Evolutionary conservation across 169 alveolate species (phyloP).

Genomic region (Amoebophrya sp.): DNA sequence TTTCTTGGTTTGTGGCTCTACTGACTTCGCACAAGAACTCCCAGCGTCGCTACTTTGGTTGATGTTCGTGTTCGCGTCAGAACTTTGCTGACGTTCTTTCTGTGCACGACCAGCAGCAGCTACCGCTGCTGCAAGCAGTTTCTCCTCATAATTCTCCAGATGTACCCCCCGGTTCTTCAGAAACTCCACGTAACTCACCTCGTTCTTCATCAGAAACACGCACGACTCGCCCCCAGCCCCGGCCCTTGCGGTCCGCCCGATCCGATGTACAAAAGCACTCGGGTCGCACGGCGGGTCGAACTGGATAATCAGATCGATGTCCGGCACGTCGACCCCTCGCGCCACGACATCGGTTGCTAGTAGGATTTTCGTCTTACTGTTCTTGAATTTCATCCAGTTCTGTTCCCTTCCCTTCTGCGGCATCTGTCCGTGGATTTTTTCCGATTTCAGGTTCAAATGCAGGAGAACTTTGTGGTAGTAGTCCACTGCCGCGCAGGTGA

Average conservation of each 20-base stretch:
- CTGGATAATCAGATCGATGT: constrained; percentile 90
- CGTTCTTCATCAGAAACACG: constrained; percentile 51
- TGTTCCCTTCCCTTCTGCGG: constrained; percentile 37
- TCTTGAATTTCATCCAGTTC: constrained; percentile 30
- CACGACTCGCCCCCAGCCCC: constrained; percentile 95
- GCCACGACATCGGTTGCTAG: constrained; percentile 97
- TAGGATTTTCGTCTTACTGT: constrained; percentile 56
- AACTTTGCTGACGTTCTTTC: too few species aligned
- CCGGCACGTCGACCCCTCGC: constrained; percentile 96
- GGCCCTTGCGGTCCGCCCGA: constrained; percentile 99
- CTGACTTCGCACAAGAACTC: too few species aligned
- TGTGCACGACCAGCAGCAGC: too few species aligned
- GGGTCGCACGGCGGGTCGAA: constrained; percentile 89
- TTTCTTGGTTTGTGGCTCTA: too few species aligned
- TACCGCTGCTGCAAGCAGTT: too few species aligned
- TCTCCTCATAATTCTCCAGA: background rate
- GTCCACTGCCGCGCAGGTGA: constrained; percentile 49
- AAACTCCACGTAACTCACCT: constrained; percentile 42
- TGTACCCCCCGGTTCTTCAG: constrained; percentile 31
- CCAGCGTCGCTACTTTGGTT: too few species aligned
- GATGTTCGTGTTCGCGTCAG: too few species aligned
- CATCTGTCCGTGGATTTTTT: constrained; percentile 46
- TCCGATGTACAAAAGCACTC: constrained; percentile 92
- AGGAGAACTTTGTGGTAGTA: background rate
- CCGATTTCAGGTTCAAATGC: background rate